Evolutionary conservation across 2,329 filamentous ascomycete species (phyloP), one percentile per base, ranked within the genome.

Genomic region (Diplodia intermedia): DNA sequence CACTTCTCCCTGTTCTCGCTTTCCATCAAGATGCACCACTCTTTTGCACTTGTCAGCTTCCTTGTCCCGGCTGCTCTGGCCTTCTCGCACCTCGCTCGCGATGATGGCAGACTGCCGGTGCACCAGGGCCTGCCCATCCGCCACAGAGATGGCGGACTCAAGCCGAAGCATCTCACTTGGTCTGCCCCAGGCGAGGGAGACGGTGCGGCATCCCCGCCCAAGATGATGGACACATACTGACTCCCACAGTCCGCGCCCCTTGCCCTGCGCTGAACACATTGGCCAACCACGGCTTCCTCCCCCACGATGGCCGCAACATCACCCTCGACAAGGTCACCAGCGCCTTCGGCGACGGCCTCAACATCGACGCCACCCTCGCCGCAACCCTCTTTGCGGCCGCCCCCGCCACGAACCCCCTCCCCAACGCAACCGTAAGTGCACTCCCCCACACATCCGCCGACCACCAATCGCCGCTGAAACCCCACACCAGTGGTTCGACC

Each of bases 211-310:
- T 26, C 4, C 26, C 26, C 26, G 26, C 26, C 2, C 26, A 26
- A 26, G 26, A 26, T 4, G 26, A 26, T 4, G 26, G 26, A 26
- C 2, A 4, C 26, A 26, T 4, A 26, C 26, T 26, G 2, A 23
- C 11, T 12, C 20, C 9, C 1, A 12, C 4, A 26, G 49, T 74
- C 67, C 72, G 73, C 20, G 70, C 69, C 2, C 77, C 77, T 9
- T 79, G 77, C 57, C 77, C 76, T 2, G 73, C 69, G 3, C 70
- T 79, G 31, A 79, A 79, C 62, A 69, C 74, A 7, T 71, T 77
- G 8, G 77, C 77, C 18, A 79, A 79, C 62, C 73, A 78, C 61
- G 71, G 69, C 36, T 67, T 79, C 69, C 63, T 80, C 15, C 75
- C 76, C 14, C 75, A 71, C 60, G 47, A 75, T 63, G 79, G 78